Evolutionary conservation across 2,329 filamentous ascomycete species (phyloP), one percentile per base, ranked within the genome.

Genomic region (Verticillium nubilum): DNA sequence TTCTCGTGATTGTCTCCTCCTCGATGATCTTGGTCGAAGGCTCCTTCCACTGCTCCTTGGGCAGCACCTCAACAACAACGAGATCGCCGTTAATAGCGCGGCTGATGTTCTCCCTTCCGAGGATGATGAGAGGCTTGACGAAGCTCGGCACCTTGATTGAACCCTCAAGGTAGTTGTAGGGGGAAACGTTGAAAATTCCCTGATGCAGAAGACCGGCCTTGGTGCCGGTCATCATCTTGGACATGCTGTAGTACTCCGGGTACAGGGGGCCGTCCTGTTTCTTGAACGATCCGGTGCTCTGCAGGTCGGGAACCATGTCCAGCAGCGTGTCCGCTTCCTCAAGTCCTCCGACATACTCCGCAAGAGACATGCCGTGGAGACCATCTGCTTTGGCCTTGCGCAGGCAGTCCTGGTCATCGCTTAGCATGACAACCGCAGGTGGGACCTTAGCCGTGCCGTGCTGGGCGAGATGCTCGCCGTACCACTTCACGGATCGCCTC

Each of bases 81-180:
- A 95, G 78, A 74, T 99, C 95, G 25, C 94, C 94, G 61, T 95
- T 91, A 23, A 99, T 88, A 26, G 94, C 87, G 65, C 95, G 86
- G 75, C 98, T 99, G 79, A 96, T 97, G 74, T 96, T 97, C 69
- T 99, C 95, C 62, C 95, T 85, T 13, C 95, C 95, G 17, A 98
- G 82, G 54, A 99, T 84, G 17, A 99, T 81, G 29, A 99, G 83
- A 1, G 92, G 84, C 68, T 95, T 96, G 61, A 95, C 89, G 68
- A 99, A 99, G 4, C 93, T 86, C 1, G 93, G 86, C 0, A 96
- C 92, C 67, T 94, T 89, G 63, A 98, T 90, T 1, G 92, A 92
- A 1, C 92, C 95, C 73, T 99, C 95, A 12, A 99, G 81, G 68
- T 98, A 99, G 77, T 99, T 99, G 80, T 98, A 99, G 1, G 92